phyloP scores from a whole-genome alignment of 345 rosid species.

The Eucalyptus erythrocorys region DNA sequence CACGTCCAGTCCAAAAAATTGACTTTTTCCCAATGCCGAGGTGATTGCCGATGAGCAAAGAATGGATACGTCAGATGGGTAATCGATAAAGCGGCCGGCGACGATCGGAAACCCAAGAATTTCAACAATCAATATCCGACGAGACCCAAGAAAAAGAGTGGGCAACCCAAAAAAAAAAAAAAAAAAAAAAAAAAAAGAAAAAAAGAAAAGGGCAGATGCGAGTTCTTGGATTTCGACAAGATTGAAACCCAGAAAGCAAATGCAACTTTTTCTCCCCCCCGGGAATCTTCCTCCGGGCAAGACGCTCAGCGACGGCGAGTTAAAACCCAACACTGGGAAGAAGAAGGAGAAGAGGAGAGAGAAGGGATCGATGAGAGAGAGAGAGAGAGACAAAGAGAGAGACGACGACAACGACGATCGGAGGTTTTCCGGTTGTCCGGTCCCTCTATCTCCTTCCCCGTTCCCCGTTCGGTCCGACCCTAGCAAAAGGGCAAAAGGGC shows the following conservation, averaged over 20 bases:
- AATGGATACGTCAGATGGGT: background rate
- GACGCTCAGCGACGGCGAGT: background rate
- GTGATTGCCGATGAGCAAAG: background rate
- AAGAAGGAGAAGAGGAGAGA: too few relatives aligned
- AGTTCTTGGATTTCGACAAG: background rate
- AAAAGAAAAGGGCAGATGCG: background rate
- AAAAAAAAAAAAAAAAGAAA: background rate
- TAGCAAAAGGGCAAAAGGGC: background rate
- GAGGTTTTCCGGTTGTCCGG: background rate
- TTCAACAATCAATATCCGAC: background rate
- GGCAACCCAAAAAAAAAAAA: too few relatives aligned
- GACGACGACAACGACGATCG: background rate
- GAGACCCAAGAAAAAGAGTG: background rate
- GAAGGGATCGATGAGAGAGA: background rate
- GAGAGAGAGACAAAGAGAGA: too few relatives aligned
- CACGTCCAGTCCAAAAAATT: background rate
- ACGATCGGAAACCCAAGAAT: background rate
- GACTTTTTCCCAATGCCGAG: background rate
- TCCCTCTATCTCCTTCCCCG: background rate
- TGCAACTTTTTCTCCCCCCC: background rate
- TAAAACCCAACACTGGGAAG: background rate
- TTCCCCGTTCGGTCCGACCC: background rate
- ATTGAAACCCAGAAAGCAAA: background rate
- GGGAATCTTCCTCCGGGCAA: background rate
- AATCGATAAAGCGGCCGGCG: background rate